Percentiles rank a stretch among this genome's conserved stretches.
Conservation (phyloP, 192 early-diverging fungal species). For the Coemansia sp. region DNA sequence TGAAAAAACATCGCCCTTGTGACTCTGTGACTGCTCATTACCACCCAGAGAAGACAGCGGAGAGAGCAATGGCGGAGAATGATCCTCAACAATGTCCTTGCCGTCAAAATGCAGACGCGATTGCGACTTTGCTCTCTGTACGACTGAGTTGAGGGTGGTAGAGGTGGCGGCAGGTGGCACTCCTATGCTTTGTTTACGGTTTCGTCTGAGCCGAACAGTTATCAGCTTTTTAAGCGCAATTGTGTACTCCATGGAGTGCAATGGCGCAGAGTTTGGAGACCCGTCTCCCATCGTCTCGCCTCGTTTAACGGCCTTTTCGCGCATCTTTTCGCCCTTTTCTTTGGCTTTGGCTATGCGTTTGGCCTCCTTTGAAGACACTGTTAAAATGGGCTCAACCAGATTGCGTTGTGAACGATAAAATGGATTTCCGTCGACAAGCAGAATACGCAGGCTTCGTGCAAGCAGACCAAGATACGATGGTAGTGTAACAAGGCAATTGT, state of each 20-base stretch:
- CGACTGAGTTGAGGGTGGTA: not conserved
- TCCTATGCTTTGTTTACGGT: conserved; percentile 5
- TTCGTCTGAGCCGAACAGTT: conserved; percentile 20
- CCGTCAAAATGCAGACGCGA: not conserved
- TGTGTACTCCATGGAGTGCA: conserved; percentile 30
- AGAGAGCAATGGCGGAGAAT: not conserved
- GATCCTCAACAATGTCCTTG: not conserved
- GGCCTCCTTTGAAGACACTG: conserved; percentile 16
- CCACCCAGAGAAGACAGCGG: not conserved
- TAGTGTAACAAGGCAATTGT: conserved; percentile 32
- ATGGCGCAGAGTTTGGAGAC: not conserved
- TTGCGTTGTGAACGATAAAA: conserved; percentile 29
- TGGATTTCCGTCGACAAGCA: conserved; percentile 50
- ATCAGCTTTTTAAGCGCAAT: conserved; percentile 31
- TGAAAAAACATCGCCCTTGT: no score
- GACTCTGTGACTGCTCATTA: no score
- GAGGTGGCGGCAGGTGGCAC: not conserved
- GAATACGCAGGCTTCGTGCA: conserved; percentile 26
- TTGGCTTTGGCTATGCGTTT: conserved; percentile 19
- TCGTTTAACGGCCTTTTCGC: conserved; percentile 13
- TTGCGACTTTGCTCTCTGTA: conserved; percentile 6
- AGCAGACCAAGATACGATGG: conserved; percentile 46
- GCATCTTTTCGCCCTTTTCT: conserved; percentile 18
- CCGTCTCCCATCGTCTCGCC: conserved; percentile 2
- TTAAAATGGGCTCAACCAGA: conserved; percentile 38